phyloP scores from a whole-genome alignment of 164 flowering plant genomes.

The Liquidambar formosana region DNA sequence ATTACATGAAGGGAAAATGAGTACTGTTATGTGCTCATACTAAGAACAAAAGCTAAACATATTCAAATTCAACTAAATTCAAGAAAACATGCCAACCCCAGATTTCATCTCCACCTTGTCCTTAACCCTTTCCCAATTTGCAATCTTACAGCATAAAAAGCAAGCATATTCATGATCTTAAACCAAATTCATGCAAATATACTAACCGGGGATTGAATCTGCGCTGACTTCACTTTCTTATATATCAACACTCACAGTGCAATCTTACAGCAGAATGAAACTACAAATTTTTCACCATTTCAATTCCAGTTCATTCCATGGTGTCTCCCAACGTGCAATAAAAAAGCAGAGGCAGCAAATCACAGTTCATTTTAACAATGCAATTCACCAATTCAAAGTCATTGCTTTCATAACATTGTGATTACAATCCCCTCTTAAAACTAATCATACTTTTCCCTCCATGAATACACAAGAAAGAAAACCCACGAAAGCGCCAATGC shows the following conservation, averaged over 20 bases:
- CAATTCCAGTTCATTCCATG: background rate
- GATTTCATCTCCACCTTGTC: too few relatives aligned
- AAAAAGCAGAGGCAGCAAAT: background rate
- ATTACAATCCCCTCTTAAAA: background rate
- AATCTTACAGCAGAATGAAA: background rate
- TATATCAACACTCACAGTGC: background rate
- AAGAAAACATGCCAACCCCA: too few relatives aligned
- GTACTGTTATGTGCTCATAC: background rate
- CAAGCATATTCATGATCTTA: too few relatives aligned
- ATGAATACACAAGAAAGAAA: slow-evolving; percentile 68
- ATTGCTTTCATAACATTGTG: background rate
- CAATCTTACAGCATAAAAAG: too few relatives aligned
- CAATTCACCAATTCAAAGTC: background rate
- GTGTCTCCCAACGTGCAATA: background rate
- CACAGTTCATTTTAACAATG: background rate
- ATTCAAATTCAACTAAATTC: background rate
- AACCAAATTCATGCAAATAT: too few relatives aligned
- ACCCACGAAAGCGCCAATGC: slow-evolving; percentile 75
- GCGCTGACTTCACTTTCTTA: background rate
- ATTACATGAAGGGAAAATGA: background rate
- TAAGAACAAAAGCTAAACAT: background rate
- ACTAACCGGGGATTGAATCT: background rate
- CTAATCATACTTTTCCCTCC: slow-evolving; percentile 90
- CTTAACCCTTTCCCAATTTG: too few relatives aligned
- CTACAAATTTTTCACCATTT: background rate